Base-by-base conservation (phyloP, 805 yeast species). In the Sungouiella blattae region DNA sequence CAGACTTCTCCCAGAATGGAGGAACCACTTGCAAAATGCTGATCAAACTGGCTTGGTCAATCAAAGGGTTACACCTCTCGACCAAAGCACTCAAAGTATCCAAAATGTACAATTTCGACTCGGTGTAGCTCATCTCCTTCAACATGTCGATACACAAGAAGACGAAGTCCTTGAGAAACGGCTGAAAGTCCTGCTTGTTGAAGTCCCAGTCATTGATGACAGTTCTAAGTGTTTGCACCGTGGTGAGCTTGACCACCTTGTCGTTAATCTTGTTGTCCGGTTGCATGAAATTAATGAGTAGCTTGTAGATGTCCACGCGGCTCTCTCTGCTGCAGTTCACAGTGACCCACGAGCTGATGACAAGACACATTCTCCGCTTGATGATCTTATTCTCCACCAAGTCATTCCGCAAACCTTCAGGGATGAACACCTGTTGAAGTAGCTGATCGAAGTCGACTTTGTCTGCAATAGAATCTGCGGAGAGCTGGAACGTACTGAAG, bases 191-290 rank as follows among this genome's bases (percentile, higher is more conserved):
- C 11, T 62, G 65, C 40, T 85, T 81, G 25, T 78, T 70, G 57
- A 91, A 89, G 41, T 85, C 89, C 86, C 94, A 87, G 50, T 88
- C 96, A 41, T 87, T 89, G 21, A 91, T 67, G 32, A 85, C 69
- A 18, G 76, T 70, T 40, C 79, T 72, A 14, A 89, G 60, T 0
- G 91, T 77, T 49, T 81, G 83, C 11, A 83, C 69, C 0, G 93
- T 80, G 0, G 94, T 77, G 15, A 93, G 55, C 46, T 73, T 73
- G 2, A 93, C 95, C n/a, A 91, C 95, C 36, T 73, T 69, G 55
- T 93, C 98, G 44, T 80, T 75, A 18, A 53, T 47, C 18, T 67
- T 57, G 21, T 69, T 60, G 24, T 70, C 67, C 3, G 65, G 43
- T 9, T 71, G 60, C 43, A 87, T 54, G n/a, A 80, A 60, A 26